phyloP scores from a whole-genome alignment of 2,329 filamentous ascomycete species.

The Cercospora berteroae region DNA sequence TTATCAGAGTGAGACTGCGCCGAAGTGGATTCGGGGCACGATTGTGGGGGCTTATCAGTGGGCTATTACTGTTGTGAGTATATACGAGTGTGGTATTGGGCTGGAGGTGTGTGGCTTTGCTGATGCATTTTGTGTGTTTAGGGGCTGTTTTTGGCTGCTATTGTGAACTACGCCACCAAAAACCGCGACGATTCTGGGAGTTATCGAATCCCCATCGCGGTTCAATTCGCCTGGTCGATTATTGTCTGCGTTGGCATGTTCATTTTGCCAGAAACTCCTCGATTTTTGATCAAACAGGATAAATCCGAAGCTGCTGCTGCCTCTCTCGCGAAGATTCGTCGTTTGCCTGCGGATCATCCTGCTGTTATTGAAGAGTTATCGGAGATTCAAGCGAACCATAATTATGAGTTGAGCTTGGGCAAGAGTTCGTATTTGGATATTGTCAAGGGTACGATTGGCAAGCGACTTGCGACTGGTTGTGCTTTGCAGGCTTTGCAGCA shows the following conservation, averaged over 20 bases:
- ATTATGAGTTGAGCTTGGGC: constrained; percentile 69
- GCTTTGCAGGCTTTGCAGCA: constrained; percentile 76
- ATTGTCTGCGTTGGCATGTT: constrained; percentile 38
- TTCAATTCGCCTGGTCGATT: constrained; percentile 40
- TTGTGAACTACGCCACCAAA: constrained; percentile 66
- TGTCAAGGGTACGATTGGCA: constrained; percentile 62
- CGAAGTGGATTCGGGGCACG: constrained; percentile 48
- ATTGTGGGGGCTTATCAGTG: constrained; percentile 61
- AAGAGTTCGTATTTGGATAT: constrained; percentile 62
- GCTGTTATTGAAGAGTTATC: constrained; percentile 61
- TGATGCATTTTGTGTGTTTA: too few species aligned
- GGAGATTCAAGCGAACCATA: constrained; percentile 84
- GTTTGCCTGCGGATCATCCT: constrained; percentile 68
- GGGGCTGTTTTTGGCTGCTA: constrained; percentile 64
- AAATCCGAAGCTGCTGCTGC: constrained; percentile 31
- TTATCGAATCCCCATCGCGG: constrained; percentile 39
- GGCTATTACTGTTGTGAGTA: constrained; percentile 50
- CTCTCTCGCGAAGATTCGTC: constrained; percentile 60
- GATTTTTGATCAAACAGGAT: constrained; percentile 38
- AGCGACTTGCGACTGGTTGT: constrained; percentile 70
- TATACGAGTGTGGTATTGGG: constrained; percentile 34
- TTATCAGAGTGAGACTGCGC: constrained; percentile 54
- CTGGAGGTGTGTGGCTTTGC: not conserved
- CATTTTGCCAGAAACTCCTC: constrained; percentile 38
- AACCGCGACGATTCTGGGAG: constrained; percentile 36